Percentiles rank a stretch among this genome's conserved stretches.
phyloP scores from a whole-genome alignment of 2,329 filamentous ascomycete genomes.

The Hypoxylon sp. region DNA sequence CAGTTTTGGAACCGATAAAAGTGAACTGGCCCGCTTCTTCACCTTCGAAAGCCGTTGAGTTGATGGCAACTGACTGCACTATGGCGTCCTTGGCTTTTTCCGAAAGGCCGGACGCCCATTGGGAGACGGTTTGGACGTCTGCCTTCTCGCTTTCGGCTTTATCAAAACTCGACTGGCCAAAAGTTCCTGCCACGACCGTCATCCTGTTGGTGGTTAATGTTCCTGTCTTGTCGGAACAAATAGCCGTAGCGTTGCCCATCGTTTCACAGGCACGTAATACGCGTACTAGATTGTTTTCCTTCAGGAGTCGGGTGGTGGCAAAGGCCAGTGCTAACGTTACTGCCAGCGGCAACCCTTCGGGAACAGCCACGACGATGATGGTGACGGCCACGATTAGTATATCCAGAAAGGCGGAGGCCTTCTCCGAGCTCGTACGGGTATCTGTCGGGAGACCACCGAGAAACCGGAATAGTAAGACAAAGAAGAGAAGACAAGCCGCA shows the following conservation, averaged over 20 bases:
- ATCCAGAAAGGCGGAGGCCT: slow-evolving; percentile 73
- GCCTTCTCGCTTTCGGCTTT: slow-evolving; percentile 48
- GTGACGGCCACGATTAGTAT: slow-evolving; percentile 77
- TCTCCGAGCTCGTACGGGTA: slow-evolving; percentile 63
- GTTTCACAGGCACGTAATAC: slow-evolving; percentile 77
- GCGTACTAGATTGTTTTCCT: slow-evolving; percentile 79
- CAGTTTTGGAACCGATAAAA: slow-evolving; percentile 71
- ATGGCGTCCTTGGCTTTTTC: slow-evolving; percentile 55
- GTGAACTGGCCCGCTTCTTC: slow-evolving; percentile 61
- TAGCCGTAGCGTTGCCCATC: slow-evolving; percentile 80
- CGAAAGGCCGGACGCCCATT: slow-evolving; percentile 54
- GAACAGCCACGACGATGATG: slow-evolving; percentile 78
- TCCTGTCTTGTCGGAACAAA: slow-evolving; percentile 86
- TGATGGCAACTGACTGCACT: slow-evolving; percentile 66
- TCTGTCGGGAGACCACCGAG: slow-evolving; percentile 72
- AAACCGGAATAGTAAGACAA: slow-evolving; percentile 85
- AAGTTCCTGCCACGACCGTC: slow-evolving; percentile 80
- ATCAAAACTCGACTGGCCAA: slow-evolving; percentile 63
- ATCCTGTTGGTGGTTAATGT: slow-evolving; percentile 82
- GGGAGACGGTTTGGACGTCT: slow-evolving; percentile 45
- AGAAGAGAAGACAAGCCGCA: slow-evolving; percentile 81
- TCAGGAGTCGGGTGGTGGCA: slow-evolving; percentile 76
- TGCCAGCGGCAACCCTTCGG: slow-evolving; percentile 75
- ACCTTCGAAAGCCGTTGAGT: slow-evolving; percentile 71
- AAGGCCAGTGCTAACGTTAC: slow-evolving; percentile 78